Evolutionary conservation across 176 grass and related monocot genomes (phyloP).

Genomic region (maize (Zea mays)): DNA sequence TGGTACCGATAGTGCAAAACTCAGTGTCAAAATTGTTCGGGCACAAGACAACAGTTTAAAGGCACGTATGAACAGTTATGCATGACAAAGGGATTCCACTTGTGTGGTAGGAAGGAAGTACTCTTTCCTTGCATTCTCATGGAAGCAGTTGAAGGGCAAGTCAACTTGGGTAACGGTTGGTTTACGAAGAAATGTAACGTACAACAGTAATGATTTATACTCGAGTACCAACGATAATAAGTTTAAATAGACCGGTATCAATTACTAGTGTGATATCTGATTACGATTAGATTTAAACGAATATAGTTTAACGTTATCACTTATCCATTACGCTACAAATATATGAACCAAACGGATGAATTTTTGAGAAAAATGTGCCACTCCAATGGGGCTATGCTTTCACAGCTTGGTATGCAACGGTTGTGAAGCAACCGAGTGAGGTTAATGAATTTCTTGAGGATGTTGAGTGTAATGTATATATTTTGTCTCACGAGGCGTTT

Average conservation of each 20-base stretch:
- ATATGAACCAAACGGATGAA: too few species aligned
- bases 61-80: conserved; percentile 51
- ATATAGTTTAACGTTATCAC: too few species aligned
- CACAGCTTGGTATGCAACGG: conserved; percentile 77
- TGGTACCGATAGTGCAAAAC: conserved; percentile 65
- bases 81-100: conserved; percentile 60
- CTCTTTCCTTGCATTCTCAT: conserved; percentile 81
- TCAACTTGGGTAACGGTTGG: conserved; percentile 90
- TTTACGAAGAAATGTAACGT: conserved; percentile 74
- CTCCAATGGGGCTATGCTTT: conserved; percentile 92
- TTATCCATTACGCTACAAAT: too few species aligned
- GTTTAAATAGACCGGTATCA: too few species aligned
- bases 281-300: too few species aligned
- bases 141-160: conserved; percentile 72
- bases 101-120: conserved; percentile 82
- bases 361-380: conserved; percentile 61
- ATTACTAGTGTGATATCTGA: too few species aligned
- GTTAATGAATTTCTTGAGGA: conserved; percentile 51
- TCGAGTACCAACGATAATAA: too few species aligned
- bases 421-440: conserved; percentile 37
- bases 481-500: conserved; percentile 76
- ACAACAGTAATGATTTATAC: too few species aligned
- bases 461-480: conserved; percentile 51
- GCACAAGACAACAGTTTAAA: conserved; percentile 69
- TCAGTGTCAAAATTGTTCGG: conserved; percentile 46